Conservation (phyloP, 352 stramenopile genomes). For the Globisporangium spinosum region DNA sequence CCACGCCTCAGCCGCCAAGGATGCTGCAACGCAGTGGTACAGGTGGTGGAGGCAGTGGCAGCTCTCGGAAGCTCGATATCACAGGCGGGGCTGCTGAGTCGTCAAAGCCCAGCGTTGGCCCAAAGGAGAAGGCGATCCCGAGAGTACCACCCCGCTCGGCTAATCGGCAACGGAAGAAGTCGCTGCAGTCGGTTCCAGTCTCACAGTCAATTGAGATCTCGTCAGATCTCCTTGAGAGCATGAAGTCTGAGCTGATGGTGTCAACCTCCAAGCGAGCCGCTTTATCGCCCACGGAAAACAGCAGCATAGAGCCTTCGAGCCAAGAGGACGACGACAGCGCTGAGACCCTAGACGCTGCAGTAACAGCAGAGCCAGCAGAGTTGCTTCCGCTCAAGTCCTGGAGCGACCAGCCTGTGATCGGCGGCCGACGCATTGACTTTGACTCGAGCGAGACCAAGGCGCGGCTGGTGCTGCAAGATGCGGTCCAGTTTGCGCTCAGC, state of each 20-base stretch:
- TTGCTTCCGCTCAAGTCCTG: slow-evolving; percentile 33
- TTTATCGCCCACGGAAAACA: slow-evolving; percentile 6
- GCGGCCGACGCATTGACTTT: slow-evolving; percentile 53
- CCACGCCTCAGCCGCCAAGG: neutral
- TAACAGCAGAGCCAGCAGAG: neutral
- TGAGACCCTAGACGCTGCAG: neutral
- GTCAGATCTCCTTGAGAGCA: slow-evolving; percentile 55
- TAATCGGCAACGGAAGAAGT: slow-evolving; percentile 27
- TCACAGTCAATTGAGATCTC: slow-evolving; percentile 55
- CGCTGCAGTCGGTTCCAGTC: slow-evolving; percentile 32
- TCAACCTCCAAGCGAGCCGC: slow-evolving; percentile 31
- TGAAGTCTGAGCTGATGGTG: slow-evolving; percentile 63
- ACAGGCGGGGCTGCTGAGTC: slow-evolving; percentile 6
- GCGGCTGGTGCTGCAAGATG: slow-evolving; percentile 68
- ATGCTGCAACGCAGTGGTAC: slow-evolving; percentile 20
- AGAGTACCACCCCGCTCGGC: slow-evolving; percentile 29
- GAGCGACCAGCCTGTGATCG: slow-evolving; percentile 46
- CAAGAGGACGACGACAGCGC: slow-evolving; percentile 16
- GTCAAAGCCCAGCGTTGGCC: neutral
- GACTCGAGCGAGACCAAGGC: slow-evolving; percentile 73
- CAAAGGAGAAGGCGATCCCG: slow-evolving; percentile 36
- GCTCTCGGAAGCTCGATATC: slow-evolving; percentile 18
- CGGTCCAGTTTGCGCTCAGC: slow-evolving; percentile 70
- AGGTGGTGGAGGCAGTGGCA: neutral
- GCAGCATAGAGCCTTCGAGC: neutral